A percentile compares a stretch with the other conserved stretches of the same genome.
Evolutionary conservation across 306 rosid species (phyloP).

Genomic region (Malus asiatica): DNA sequence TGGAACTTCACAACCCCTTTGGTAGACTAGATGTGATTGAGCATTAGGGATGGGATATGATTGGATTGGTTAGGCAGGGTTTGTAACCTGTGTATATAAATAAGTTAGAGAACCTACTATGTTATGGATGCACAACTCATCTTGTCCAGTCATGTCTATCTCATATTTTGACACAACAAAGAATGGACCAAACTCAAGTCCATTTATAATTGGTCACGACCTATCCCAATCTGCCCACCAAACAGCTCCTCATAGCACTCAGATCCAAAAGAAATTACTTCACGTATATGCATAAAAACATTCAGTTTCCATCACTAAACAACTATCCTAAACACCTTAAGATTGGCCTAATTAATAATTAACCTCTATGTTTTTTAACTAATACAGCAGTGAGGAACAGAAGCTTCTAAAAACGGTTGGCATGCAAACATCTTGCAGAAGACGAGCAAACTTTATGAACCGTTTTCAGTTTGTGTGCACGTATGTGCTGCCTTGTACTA

Average conservation of each 20-base stretch:
- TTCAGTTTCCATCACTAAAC: background rate
- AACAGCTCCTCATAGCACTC: background rate
- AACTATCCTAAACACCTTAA: background rate
- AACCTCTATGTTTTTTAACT: background rate
- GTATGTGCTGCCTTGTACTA: background rate
- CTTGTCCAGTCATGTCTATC: no score
- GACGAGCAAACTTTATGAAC: background rate
- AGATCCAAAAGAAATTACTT: background rate
- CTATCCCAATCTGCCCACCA: no score
- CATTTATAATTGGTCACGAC: no score
- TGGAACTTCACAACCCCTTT: background rate
- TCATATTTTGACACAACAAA: no score
- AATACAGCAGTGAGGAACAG: background rate
- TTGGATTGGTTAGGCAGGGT: no score
- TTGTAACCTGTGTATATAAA: fast-evolving
- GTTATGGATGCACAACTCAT: no score
- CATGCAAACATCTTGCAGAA: background rate
- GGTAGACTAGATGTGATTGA: no score
- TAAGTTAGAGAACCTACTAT: no score
- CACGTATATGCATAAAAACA: background rate
- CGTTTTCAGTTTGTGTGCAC: background rate
- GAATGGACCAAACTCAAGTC: no score
- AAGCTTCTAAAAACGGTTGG: slow-evolving; percentile 2
- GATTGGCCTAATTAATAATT: background rate
- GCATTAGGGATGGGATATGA: no score